Evolutionary conservation across 768 basidiomycete genomes (phyloP).

Genomic region (Mycena rebaudengoi): DNA sequence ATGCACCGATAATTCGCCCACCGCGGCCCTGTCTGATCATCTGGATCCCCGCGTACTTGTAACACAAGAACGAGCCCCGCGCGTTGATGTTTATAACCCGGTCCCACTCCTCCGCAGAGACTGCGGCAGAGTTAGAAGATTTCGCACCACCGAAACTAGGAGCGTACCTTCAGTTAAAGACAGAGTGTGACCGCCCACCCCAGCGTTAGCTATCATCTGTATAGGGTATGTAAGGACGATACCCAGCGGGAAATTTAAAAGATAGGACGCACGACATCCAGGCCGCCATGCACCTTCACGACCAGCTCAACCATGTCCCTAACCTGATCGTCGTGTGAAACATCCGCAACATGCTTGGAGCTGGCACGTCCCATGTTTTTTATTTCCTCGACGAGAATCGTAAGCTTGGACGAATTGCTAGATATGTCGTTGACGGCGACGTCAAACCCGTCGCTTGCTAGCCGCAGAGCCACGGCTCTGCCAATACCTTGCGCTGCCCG

Average conservation of each 20-base stretch:
- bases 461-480: constrained; percentile 41
- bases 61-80: constrained; percentile 45
- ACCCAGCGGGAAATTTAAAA: not conserved
- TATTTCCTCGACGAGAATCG: constrained; percentile 21
- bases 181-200: too few relatives aligned
- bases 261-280: constrained; percentile 40
- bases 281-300: constrained; percentile 30
- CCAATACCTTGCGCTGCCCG: constrained; percentile 36
- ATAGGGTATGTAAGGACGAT: not conserved
- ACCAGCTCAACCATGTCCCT: constrained; percentile 31
- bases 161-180: constrained; percentile 1
- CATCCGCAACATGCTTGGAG: constrained; percentile 14
- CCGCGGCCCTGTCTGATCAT: constrained; percentile 52
- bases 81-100: constrained; percentile 37
- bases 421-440: constrained; percentile 45
- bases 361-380: not conserved
- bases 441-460: constrained; percentile 46
- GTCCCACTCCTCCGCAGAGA: constrained; percentile 33
- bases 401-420: constrained; percentile 26
- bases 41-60: constrained; percentile 45
- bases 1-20: constrained; percentile 51
- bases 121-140: constrained; percentile 7
- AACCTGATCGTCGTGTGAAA: constrained; percentile 33
- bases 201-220: constrained; percentile 45
- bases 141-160: constrained; percentile 2